Evolutionary conservation across 2,329 filamentous ascomycete species (phyloP).

Genomic region (Aspergillus nomiae): DNA sequence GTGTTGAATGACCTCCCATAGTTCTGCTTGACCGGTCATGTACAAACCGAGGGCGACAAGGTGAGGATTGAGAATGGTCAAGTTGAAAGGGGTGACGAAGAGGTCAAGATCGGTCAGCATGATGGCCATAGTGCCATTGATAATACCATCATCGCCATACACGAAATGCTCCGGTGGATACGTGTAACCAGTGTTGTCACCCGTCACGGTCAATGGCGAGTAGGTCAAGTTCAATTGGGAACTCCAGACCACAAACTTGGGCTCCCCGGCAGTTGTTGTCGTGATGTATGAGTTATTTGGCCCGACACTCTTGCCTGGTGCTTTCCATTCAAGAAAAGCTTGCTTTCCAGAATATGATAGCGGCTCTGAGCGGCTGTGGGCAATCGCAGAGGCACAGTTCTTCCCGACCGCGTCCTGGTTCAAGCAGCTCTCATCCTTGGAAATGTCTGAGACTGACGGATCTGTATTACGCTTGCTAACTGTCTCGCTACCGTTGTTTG

Average conservation of each 20-base stretch:
- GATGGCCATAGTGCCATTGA: slow-evolving; percentile 2
- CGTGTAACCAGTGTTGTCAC: slow-evolving; percentile 6
- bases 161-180: slow-evolving; percentile 6
- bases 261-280: slow-evolving; percentile 8
- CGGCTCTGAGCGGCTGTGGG: slow-evolving; percentile 6
- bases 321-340: slow-evolving; percentile 10
- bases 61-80: slow-evolving; percentile 5
- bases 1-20: background rate
- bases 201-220: slow-evolving; percentile 12
- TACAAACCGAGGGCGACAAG: slow-evolving; percentile 5
- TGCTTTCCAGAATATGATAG: slow-evolving; percentile 10
- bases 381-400: slow-evolving; percentile 2
- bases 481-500: slow-evolving; percentile 1
- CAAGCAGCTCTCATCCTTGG: background rate
- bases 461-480: slow-evolving; percentile 9
- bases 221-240: slow-evolving; percentile 15
- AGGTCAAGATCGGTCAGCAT: background rate
- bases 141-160: background rate
- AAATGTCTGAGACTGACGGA: slow-evolving; percentile 4
- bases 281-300: slow-evolving; percentile 16
- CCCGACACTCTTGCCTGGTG: slow-evolving; percentile 1
- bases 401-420: background rate
- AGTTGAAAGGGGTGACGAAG: slow-evolving; percentile 6
- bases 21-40: background rate
- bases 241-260: slow-evolving; percentile 13